Percentiles rank a stretch among this genome's conserved stretches.
phyloP scores from a whole-genome alignment of 23 red algal species.

The Agarophyton chilense region DNA sequence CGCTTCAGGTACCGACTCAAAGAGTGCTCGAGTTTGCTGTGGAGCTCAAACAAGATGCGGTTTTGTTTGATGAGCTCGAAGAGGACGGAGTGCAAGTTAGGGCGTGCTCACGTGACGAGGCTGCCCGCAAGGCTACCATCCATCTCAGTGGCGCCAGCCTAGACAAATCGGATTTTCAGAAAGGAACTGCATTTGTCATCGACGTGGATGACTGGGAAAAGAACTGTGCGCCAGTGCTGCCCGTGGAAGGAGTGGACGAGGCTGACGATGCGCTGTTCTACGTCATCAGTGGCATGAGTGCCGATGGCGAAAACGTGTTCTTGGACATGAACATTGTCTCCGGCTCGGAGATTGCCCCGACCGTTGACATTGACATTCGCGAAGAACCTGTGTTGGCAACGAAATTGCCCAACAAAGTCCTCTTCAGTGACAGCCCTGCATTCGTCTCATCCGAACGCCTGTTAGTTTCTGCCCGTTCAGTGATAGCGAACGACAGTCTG shows the following conservation, averaged over 20 bases:
- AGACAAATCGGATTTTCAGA: background rate
- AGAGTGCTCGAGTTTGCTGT: background rate
- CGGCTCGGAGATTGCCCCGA: background rate
- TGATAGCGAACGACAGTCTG: background rate
- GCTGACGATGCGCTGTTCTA: constrained; percentile 21
- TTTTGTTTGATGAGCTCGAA: constrained; percentile 25
- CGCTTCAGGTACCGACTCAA: background rate
- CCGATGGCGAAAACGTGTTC: background rate
- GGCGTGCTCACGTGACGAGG: background rate
- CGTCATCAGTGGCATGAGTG: background rate
- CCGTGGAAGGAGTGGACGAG: constrained; percentile 24
- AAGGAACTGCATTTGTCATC: constrained; percentile 22
- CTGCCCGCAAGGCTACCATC: background rate
- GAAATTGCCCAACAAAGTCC: background rate
- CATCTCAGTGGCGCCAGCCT: background rate
- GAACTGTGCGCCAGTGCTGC: background rate
- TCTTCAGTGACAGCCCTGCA: background rate
- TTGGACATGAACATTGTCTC: background rate
- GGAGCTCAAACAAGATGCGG: background rate
- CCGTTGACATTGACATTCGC: background rate
- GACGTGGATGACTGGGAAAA: constrained; percentile 27
- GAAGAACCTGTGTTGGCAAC: background rate
- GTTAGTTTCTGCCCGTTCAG: background rate
- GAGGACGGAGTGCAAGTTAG: background rate
- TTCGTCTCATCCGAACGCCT: background rate